Base-by-base conservation (phyloP, 805 yeast species). In the Metschnikowia gelsemii region DNA sequence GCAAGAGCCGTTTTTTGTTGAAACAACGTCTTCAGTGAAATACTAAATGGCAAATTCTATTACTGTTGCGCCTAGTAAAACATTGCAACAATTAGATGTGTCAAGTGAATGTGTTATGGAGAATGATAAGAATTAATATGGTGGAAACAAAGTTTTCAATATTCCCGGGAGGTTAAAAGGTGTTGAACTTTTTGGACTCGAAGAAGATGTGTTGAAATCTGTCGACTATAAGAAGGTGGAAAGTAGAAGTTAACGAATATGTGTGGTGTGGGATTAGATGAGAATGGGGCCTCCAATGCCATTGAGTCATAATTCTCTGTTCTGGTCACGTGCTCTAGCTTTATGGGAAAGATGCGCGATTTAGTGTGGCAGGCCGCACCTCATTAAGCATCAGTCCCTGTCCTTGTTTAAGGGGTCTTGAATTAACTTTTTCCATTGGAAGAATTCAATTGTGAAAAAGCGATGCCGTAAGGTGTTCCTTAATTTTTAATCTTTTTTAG, bases 101-200 rank as follows among this genome's bases (percentile, higher is more conserved):
- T 14, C 22, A 8, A 20, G 17, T 2, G 24, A n/a, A 29, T 28
- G 27, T 14, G 16, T 20, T 26, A 32, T 32, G 8, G 20, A n/a
- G 11, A 19, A 19, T 22, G 24, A 18, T 31, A 18, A 9, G 23
- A 22, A 24, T 8, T 18, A 25, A 35, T 20, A 20, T 8, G 13
- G 26, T 6, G 12, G 19, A 11, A 16, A 35, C 26, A n/a, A n/a
- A 17, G 19, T 18, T 13, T 13, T 14, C 38, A 12, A 29, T 7
- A 26, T 13, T 6, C 25, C 18, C 14, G 17, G n/a, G 39, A 36
- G 23, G 26, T 22, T 17, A 32, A 32, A 32, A 39, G 42, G 33
- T 39, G 42, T 32, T 32, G 42, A 39, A 33, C 42, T 39, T 39
- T 39, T 19, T 23, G 27, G 21, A 21, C 32, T 26, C 22, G 32